These are phyloP conservation scores for Lachancea meyersii DNA, from an alignment of 805 yeast genomes.

Conservation along the genomic window DNA sequence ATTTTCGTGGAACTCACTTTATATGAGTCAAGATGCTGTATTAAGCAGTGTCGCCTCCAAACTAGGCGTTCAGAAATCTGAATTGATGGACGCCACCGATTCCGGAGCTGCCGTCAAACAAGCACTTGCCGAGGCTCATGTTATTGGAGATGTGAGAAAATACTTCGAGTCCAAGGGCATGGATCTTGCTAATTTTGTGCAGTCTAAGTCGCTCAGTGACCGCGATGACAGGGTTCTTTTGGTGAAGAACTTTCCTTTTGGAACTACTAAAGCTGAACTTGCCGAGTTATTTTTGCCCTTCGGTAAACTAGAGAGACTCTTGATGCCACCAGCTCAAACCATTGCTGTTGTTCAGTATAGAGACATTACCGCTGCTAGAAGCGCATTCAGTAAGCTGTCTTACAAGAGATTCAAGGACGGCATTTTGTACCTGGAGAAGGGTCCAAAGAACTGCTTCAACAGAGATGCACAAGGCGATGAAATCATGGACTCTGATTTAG, in stretches of 20 bases:
- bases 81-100: constrained; percentile 80
- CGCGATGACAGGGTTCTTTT: constrained; percentile 75
- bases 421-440: constrained; percentile 86
- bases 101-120: constrained; percentile 89
- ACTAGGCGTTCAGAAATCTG: constrained; percentile 76
- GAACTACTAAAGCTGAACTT: constrained; percentile 73
- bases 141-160: constrained; percentile 81
- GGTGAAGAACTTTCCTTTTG: constrained; percentile 86
- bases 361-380: constrained; percentile 75
- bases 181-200: constrained; percentile 65
- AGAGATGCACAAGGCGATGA: constrained; percentile 45
- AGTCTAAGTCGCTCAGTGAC: constrained; percentile 39
- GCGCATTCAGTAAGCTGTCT: constrained; percentile 83
- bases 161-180: constrained; percentile 83
- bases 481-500: constrained; percentile 22
- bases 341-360: constrained; percentile 89
- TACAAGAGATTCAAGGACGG: constrained; percentile 84
- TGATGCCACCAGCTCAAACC: constrained; percentile 96
- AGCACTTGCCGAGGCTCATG: constrained; percentile 95
- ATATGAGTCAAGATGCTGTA: constrained; percentile 86
- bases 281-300: constrained; percentile 73
- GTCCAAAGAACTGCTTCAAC: constrained; percentile 76
- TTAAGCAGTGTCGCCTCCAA: constrained; percentile 81
- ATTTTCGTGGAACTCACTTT: constrained; percentile 93
- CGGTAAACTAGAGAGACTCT: constrained; percentile 72